Percentiles rank a stretch among this genome's conserved stretches.
phyloP scores from a whole-genome alignment of 441 rosid genomes.

The Adansonia madagascariensis region DNA sequence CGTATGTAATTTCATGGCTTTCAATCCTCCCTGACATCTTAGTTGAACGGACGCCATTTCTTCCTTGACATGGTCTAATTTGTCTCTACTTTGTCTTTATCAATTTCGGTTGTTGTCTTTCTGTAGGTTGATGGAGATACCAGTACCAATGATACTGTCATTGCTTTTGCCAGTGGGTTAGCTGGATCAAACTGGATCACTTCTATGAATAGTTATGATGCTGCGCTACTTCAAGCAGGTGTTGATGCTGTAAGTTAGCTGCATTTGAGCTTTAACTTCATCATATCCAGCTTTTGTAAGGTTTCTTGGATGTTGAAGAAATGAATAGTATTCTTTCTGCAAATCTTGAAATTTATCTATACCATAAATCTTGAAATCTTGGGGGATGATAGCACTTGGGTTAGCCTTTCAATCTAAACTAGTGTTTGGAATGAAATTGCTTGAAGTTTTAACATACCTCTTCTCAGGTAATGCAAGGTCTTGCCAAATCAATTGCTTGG shows the following conservation, averaged over 20 bases:
- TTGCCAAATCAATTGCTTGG: slow-evolving; percentile 98
- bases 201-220: slow-evolving; percentile 66
- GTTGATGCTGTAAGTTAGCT: slow-evolving; percentile 77
- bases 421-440: slow-evolving; percentile 1
- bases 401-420: neutral
- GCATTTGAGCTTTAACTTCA: slow-evolving; percentile 1
- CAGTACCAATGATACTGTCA: slow-evolving; percentile 88
- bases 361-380: neutral
- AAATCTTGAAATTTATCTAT: neutral
- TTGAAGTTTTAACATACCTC: slow-evolving; percentile 13
- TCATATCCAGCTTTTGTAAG: neutral
- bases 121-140: slow-evolving; percentile 96
- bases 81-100: slow-evolving; percentile 14
- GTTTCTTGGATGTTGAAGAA: neutral
- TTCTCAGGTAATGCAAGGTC: slow-evolving; percentile 94
- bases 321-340: neutral
- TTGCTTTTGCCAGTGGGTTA: slow-evolving; percentile 91
- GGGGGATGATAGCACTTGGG: slow-evolving; percentile 1
- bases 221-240: slow-evolving; percentile 82
- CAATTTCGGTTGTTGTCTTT: slow-evolving; percentile 27
- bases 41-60: neutral
- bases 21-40: neutral
- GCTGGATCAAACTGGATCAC: slow-evolving; percentile 75
- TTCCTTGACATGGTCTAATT: slow-evolving; percentile 5
- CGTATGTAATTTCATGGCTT: slow-evolving; percentile 48